Evolutionary conservation across 2,329 filamentous ascomycete species (phyloP), one percentile per base, ranked within the genome.

Genomic region (Aspergillus amoenus): DNA sequence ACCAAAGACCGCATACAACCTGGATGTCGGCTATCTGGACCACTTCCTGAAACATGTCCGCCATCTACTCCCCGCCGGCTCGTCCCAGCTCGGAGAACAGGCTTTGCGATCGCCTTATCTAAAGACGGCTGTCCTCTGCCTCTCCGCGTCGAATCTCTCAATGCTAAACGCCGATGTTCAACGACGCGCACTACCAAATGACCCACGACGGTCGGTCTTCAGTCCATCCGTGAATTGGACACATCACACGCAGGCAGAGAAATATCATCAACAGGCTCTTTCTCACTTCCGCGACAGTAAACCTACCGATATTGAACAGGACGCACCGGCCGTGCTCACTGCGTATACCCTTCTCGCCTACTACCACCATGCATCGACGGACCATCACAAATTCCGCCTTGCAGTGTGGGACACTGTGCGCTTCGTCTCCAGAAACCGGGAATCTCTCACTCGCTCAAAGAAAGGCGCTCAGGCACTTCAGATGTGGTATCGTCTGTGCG

Each of bases 401-500:
- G 60, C 60, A 1, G 60, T 62, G 1, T 46, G 40, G 42, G 55
- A 62, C 11, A 45, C 60, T 5, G 52, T 62, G 12, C 55, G 39
- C 1, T 62, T 62, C 7, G 52, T 60, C 6, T 13, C 52, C 2
- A 50, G 21, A 5, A 49, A 58, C 22, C 34, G 45, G 12, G 46
- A 46, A 8, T 22, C 2, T 6, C 45, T 62, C 3, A 32, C 37
- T 1, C 15, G 32, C n/a, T 58, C 57, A 3, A 1, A 15, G 1
- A 24, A 43, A 4, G 61, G 59, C 1, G 3, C 11, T 2, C 34
- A 41, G 12, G 52, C 60, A 1, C 43, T 66, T 22, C 64, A 66
- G 54, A 47, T 66, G 55, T 66, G 64, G 64, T 59, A 66, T 37
- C 63, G 64, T 21, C 52, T 66, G 3, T 66, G 57, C 30, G 48